Percentiles rank a stretch among this genome's conserved stretches.
Evolutionary conservation across 371 early-diverging fungal genomes (phyloP).

Genomic region (Zancudomyces culisetae): DNA sequence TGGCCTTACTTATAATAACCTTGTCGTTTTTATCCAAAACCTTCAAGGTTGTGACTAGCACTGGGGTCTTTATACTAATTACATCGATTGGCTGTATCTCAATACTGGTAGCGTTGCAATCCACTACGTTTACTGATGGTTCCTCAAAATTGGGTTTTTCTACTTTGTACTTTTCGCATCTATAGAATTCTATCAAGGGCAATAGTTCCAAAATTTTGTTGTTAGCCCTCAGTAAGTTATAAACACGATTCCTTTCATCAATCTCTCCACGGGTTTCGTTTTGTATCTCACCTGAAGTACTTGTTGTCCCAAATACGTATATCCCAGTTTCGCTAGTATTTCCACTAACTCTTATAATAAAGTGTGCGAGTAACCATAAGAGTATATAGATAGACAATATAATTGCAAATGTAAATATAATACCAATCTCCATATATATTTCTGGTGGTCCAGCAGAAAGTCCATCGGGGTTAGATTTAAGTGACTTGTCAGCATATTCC

Average conservation of each 20-base stretch:
- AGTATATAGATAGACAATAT: not conserved
- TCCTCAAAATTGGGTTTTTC: no score
- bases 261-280: not conserved
- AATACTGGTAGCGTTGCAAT: no score
- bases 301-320: not conserved
- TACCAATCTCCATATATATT: not conserved
- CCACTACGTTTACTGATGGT: no score
- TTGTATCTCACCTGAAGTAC: not conserved
- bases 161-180: not conserved
- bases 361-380: not conserved
- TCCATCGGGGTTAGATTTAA: no score
- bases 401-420: not conserved
- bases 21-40: no score
- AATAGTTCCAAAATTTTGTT: not conserved
- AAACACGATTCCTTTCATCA: no score
- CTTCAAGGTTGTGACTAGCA: no score
- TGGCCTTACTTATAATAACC: not conserved
- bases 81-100: no score
- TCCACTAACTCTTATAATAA: not conserved
- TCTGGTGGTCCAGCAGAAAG: no score
- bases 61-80: no score
- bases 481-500: no score
- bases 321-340: not conserved
- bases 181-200: not conserved
- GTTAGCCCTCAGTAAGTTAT: no score